phyloP scores from a whole-genome alignment of 441 rosid genomes.

The Corymbia calophylla region DNA sequence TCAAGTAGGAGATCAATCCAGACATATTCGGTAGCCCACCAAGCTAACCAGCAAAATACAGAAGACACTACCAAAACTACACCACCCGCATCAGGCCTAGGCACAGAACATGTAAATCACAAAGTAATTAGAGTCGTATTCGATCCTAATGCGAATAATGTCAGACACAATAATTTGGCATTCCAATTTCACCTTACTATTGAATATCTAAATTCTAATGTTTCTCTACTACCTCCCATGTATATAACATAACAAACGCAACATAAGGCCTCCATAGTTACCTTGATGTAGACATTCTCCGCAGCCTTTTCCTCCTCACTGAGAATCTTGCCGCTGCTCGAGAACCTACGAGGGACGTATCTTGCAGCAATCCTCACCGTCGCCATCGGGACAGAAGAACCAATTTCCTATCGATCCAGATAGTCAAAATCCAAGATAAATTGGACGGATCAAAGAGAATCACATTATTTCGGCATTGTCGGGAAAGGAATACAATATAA shows the following conservation, averaged over 20 bases:
- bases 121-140: background rate
- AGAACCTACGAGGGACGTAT: conserved; percentile 56
- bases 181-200: background rate
- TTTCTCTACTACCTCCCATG: background rate
- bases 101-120: background rate
- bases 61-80: background rate
- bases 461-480: background rate
- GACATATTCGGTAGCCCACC: background rate
- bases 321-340: conserved; percentile 63
- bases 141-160: background rate
- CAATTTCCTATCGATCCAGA: background rate
- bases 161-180: background rate
- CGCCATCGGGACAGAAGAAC: conserved; percentile 27
- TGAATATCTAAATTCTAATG: background rate
- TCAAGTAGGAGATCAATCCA: background rate
- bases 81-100: background rate
- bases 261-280: background rate
- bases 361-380: conserved; percentile 36
- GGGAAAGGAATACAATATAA: background rate
- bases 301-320: conserved; percentile 96
- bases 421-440: background rate
- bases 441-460: background rate
- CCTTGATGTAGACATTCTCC: conserved; percentile 90
- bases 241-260: background rate
- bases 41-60: background rate